Conservation (phyloP, 192 early-diverging fungal species). For the Geranomyces michiganensis region DNA sequence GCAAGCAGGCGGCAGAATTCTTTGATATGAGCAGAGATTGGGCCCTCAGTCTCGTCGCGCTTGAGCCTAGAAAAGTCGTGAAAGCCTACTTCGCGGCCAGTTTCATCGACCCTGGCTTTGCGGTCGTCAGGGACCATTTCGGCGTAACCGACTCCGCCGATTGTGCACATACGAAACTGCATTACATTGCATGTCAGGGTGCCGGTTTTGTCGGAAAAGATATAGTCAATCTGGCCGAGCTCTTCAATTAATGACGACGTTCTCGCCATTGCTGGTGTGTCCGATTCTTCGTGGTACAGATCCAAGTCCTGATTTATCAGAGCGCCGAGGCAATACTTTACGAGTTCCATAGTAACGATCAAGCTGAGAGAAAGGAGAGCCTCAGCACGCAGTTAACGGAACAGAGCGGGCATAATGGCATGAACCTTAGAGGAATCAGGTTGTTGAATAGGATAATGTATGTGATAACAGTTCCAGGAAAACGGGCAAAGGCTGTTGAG, state of each 20-base stretch:
- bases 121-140: constrained; percentile 90
- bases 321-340: constrained; percentile 87
- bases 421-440: constrained; percentile 90
- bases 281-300: constrained; percentile 92
- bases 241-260: constrained; percentile 96
- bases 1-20: constrained; percentile 91
- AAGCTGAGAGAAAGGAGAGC: constrained; percentile 55
- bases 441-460: constrained; percentile 99
- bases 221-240: constrained; percentile 94
- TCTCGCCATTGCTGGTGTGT: constrained; percentile 90
- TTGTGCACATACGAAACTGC: constrained; percentile 71
- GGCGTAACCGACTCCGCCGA: constrained; percentile 90
- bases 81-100: constrained; percentile 62
- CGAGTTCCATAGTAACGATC: constrained; percentile 98
- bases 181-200: constrained; percentile 66
- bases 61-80: constrained; percentile 53
- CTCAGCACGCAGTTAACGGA: not conserved
- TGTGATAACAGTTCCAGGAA: constrained; percentile 91
- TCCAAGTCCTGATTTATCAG: constrained; percentile 93
- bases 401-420: not conserved
- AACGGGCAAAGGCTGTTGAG: constrained; percentile 45
- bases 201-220: constrained; percentile 94
- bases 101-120: constrained; percentile 69
- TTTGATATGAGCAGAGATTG: constrained; percentile 68
- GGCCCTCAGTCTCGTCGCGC: constrained; percentile 46